Conservation (phyloP, 352 stramenopile genomes). For the Pythium vanterpoolii region DNA sequence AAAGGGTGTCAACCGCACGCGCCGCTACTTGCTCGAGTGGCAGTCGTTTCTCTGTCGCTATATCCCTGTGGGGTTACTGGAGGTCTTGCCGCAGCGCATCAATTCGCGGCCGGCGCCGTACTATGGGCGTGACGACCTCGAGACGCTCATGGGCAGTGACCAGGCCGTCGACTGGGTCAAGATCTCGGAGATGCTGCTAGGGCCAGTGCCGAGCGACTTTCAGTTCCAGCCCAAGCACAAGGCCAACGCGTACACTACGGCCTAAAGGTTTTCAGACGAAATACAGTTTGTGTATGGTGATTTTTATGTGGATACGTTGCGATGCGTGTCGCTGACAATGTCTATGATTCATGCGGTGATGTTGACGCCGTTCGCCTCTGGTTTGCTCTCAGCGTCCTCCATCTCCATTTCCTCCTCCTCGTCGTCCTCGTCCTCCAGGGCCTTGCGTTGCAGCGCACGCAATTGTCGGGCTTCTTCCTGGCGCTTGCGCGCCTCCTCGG, state of each 20-base stretch:
- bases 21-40: conserved; percentile 99
- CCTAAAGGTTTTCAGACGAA: neutral
- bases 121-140: conserved; percentile 94
- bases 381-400: no score
- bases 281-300: conserved; percentile 5
- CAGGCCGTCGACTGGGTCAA: conserved; percentile 98
- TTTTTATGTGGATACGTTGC: neutral
- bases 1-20: conserved; percentile 97
- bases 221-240: conserved; percentile 98
- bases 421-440: conserved; percentile 9
- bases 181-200: conserved; percentile 98
- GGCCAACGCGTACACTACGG: conserved; percentile 89
- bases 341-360: conserved; percentile 7
- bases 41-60: conserved; percentile 98
- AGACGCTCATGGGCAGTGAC: conserved; percentile 96
- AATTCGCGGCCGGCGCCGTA: conserved; percentile 95
- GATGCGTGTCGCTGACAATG: neutral
- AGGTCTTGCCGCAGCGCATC: conserved; percentile 95
- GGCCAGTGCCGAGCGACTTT: conserved; percentile 89
- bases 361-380: conserved; percentile 1
- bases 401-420: conserved; percentile 1
- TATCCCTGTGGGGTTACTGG: conserved; percentile 96
- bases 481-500: conserved; percentile 32
- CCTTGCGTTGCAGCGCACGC: conserved; percentile 44
- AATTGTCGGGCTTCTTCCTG: conserved; percentile 30